Base-by-base conservation (phyloP, 2,329 filamentous ascomycete species). In the Huntiella omanensis region DNA sequence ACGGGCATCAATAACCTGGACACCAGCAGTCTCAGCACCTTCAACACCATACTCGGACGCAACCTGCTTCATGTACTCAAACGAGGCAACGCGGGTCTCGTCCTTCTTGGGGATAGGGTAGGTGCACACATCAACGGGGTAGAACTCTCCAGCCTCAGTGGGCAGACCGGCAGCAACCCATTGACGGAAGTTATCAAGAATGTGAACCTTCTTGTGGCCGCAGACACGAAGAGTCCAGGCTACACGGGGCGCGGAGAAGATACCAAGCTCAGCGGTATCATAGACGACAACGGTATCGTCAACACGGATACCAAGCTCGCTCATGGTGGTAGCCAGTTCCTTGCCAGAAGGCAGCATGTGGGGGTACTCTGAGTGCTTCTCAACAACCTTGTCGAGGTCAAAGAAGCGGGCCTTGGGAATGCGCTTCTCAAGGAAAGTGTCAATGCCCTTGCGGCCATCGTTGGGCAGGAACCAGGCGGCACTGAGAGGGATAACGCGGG, bases 401-500 rank as follows among this genome's bases (percentile, higher is more conserved):
- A 98, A 98, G 73, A 96, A 98, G 32, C 86, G 82, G 1, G 91
- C 81, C 56, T 80, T 78, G 16, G 87, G 88, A 52, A 98, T 91
- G 55, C 85, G 83, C 58, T 78, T 75, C 58, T 84, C 73, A 53
- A 77, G 74, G 67, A 88, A 98, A 38, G 80, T 76, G 52, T 91
- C 71, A 54, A 82, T 75, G 46, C 91, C 91, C 43, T 75, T 83
- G 51, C 86, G 79, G 46, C 75, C 75, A 54, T 94, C 88, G 61
- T 94, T 96, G 52, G 91, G 91, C 52, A 98, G 74, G 59, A 95
- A 98, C 91, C 91, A 98, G 17, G 85, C 74, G 40, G 87, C 91
- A 62, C 87, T 95, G 37, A 98, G 71, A 2, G 91, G 83, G 46
- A 98, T 77, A 38, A 92, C 80, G 53, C 83, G 78, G 1, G 88